Evolutionary conservation across 805 yeast genomes (phyloP), one percentile per base, ranked within the genome.

Genomic region (Cyberlindnera lachancei): DNA sequence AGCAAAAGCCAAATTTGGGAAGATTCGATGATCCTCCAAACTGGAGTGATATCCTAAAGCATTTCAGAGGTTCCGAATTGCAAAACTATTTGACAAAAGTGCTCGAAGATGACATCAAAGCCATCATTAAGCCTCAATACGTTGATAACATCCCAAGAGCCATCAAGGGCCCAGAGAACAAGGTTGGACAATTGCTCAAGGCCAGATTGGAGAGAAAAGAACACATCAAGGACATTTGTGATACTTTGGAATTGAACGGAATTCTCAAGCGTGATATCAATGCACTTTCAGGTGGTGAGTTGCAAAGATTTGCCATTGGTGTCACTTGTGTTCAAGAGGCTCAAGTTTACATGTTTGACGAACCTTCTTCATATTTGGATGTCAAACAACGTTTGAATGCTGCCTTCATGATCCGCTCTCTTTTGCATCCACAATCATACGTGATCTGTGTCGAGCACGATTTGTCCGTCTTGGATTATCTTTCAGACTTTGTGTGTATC

Each of bases 371-470:
- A 9, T 92, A 92, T 64, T 68, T 92, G 60, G 98, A 92, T 73
- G 97, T 92, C 46, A 92, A 92, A 65, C 98, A 92, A 66, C 90
- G 98, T 76, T 75, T 92, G 62, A 83, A 92, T 52, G 98, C 99
- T 36, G 99, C 98, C 37, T 78, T 76, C 59, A 81, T 86, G 55
- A 92, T 92, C 50, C 80, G 99, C 64, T 78, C 92, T 14, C 66
- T 92, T 45, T 68, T 92, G 52, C 69, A 63, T 36, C 74, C 90
- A 29, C 74, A 87, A 29, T 69, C 73, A 18, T 92, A 90, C 54
- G 92, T 92, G 45, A 92, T 92, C 53, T 88, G 90, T 59, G 99
- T 92, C 40, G 99, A 92, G 72, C 99, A 92, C 70, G 99, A 92
- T 74, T 72, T 92, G 64, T 88, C 96, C 4, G 98, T 92, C 18